Evolutionary conservation across 1,284 basidiomycete genomes (phyloP).

Genomic region (Melampsora occidentalis): DNA sequence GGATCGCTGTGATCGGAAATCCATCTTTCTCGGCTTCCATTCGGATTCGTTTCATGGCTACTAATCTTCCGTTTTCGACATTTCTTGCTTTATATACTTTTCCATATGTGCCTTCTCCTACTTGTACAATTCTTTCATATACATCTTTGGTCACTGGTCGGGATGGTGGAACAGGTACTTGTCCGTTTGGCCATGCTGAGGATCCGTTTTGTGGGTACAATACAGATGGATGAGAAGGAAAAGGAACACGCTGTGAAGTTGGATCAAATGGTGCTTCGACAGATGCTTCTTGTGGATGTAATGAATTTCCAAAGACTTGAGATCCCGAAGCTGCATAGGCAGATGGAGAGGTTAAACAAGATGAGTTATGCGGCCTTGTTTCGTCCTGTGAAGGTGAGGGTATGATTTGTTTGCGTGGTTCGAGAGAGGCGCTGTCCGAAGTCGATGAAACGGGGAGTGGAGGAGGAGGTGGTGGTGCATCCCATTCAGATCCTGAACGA

Average conservation of each 20-base stretch:
- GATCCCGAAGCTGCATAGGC: background rate
- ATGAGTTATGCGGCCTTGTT: background rate
- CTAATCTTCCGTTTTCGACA: conserved; percentile 68
- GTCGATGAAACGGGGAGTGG: background rate
- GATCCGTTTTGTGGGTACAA: background rate
- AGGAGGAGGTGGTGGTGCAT: conserved; percentile 24
- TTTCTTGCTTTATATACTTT: conserved; percentile 98
- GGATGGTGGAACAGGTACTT: background rate
- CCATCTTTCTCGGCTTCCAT: conserved; percentile 98
- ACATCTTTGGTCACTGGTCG: conserved; percentile 55
- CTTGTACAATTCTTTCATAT: conserved; percentile 86
- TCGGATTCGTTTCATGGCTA: conserved; percentile 92
- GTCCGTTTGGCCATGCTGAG: background rate
- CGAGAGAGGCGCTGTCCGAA: background rate
- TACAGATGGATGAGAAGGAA: background rate
- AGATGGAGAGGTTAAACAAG: background rate
- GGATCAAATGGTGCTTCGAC: background rate
- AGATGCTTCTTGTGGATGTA: background rate
- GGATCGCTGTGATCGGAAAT: conserved; percentile 97
- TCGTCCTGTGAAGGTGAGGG: background rate
- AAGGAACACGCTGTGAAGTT: background rate
- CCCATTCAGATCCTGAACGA: conserved; percentile 1
- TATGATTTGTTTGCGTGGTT: background rate
- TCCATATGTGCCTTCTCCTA: conserved; percentile 98
- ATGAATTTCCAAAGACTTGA: background rate